Percentiles rank a stretch among this genome's conserved stretches.
Conservation (phyloP, 331 rosid species). For the Cucumis variabilis region DNA sequence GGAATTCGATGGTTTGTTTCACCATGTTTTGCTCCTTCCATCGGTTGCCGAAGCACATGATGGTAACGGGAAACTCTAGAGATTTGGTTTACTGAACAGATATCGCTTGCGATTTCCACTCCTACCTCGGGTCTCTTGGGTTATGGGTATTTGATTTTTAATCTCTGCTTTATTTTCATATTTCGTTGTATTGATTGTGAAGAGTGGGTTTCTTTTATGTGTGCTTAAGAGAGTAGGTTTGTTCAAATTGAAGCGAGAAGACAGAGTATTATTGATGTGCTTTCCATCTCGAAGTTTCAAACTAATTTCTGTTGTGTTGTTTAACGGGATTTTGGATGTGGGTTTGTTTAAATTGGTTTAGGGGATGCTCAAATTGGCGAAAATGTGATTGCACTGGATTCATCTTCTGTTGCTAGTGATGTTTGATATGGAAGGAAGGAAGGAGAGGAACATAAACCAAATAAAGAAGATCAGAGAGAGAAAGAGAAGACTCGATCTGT, state of each 20-base stretch:
- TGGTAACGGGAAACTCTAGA: constrained; percentile 63
- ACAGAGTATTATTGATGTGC: not conserved
- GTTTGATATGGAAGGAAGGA: constrained; percentile 68
- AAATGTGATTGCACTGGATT: constrained; percentile 73
- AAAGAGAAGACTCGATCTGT: too few relatives aligned
- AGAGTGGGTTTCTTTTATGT: not conserved
- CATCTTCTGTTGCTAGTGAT: constrained; percentile 67
- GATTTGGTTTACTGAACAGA: constrained; percentile 60
- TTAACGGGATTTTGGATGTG: constrained; percentile 25
- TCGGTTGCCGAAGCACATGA: constrained; percentile 79
- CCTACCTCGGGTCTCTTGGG: constrained; percentile 87
- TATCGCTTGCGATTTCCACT: constrained; percentile 81
- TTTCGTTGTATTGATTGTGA: not conserved
- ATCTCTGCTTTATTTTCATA: not conserved
- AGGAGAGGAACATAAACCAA: constrained; percentile 46
- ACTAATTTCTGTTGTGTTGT: not conserved
- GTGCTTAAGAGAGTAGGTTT: not conserved
- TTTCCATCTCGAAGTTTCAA: not conserved
- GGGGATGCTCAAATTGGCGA: constrained; percentile 87
- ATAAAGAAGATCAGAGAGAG: too few relatives aligned
- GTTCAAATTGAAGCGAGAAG: not conserved
- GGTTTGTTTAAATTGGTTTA: constrained; percentile 47
- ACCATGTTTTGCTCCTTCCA: constrained; percentile 87
- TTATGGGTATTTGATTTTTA: constrained; percentile 63
- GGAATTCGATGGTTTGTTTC: constrained; percentile 77